Evolutionary conservation across 2,329 filamentous ascomycete genomes (phyloP), one percentile per base, ranked within the genome.

Genomic region (Cladosporium sp.): DNA sequence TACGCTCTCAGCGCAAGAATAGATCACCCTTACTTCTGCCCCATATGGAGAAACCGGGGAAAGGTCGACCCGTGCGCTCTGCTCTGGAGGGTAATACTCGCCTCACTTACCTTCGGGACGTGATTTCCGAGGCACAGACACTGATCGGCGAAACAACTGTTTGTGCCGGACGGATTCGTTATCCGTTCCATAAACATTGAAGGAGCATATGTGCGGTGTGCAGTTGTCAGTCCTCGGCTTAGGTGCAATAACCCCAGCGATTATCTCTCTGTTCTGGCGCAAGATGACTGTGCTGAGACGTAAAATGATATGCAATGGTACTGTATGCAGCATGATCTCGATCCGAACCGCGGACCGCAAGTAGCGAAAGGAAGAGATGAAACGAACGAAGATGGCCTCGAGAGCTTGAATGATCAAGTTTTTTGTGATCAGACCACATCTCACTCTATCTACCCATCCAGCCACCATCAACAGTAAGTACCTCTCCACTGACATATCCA

Each of bases 401-500:
- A n/a, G n/a, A n/a, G n/a, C n/a, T n/a, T n/a, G n/a, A n/a, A n/a
- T n/a, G n/a, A n/a, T n/a, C n/a, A n/a, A n/a, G n/a, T n/a, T n/a
- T n/a, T n/a, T 9, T 32, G 28, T 32, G 8, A 32, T 10, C 4
- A 7, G 12, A 32, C 8, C 28, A 32, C 28, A 32, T 32, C n/a
- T 32, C 12, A 40, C 37, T 55, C 24, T 58, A 62, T 58, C 61
- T 60, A 10, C 60, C 57, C 47, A 62, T 56, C 40, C 49, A 96
- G 8, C 91, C 91, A 7, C 91, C 91, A 73, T 96, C 91, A 51
- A 96, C 89, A 32, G 88, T 86, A 64, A 96, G 70, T 7, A 90
- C 78, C 73, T 94, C 89, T 0, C 91, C 91, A 62, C 83, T 90
- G 35, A 96, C 86, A 75, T 95, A 95, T 15, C 78, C 82, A 69